Conservation (phyloP, 2,329 filamentous ascomycete species). For the Trichoderma breve region DNA sequence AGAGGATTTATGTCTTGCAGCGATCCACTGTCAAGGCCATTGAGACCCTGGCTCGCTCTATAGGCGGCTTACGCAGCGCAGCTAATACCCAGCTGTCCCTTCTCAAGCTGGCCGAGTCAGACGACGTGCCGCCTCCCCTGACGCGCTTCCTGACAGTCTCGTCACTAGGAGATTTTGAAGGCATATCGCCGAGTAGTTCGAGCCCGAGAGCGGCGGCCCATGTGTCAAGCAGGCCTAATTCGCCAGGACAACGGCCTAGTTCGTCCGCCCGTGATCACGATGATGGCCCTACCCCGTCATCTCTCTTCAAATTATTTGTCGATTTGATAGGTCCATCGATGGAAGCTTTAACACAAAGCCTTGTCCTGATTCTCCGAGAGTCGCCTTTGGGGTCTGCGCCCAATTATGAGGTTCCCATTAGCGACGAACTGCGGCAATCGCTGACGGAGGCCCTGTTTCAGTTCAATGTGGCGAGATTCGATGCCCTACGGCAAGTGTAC, state of each 20-base stretch:
- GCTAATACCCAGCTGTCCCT: slow-evolving; percentile 82
- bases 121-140: neutral
- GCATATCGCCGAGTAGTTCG: neutral
- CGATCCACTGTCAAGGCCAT: slow-evolving; percentile 75
- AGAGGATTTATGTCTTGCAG: slow-evolving; percentile 72
- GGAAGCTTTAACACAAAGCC: slow-evolving; percentile 81
- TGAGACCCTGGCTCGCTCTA: slow-evolving; percentile 76
- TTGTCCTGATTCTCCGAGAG: slow-evolving; percentile 79
- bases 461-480: slow-evolving; percentile 68
- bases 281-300: slow-evolving; percentile 57
- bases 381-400: slow-evolving; percentile 60
- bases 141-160: slow-evolving; percentile 8
- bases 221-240: neutral
- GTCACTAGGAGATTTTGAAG: slow-evolving; percentile 9
- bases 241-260: neutral
- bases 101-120: slow-evolving; percentile 55
- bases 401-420: slow-evolving; percentile 51
- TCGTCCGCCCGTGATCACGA: slow-evolving; percentile 14
- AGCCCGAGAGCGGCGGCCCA: neutral
- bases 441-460: slow-evolving; percentile 70
- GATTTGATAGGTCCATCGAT: slow-evolving; percentile 81
- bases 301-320: slow-evolving; percentile 82
- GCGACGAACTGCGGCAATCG: slow-evolving; percentile 73
- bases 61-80: slow-evolving; percentile 82
- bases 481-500: slow-evolving; percentile 74